Base-by-base conservation (phyloP, 768 basidiomycete genomes). In the Dacryopinax spathularia region DNA sequence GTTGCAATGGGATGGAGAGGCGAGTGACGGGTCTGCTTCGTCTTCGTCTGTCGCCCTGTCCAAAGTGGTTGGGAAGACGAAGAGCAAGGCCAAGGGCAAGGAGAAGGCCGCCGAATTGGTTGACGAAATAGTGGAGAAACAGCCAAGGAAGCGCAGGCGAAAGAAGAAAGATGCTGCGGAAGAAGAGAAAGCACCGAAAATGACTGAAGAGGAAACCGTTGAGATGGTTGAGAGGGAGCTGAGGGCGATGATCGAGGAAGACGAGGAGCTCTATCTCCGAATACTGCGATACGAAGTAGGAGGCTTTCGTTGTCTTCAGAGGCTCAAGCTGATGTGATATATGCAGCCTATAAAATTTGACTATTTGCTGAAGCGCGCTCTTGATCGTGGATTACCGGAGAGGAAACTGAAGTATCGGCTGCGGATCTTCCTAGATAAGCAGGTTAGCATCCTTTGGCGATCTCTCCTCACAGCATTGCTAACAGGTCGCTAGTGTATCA, bases 261-360 rank as follows among this genome's bases (percentile, higher is more conserved):
- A 87, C 71, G 70, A 69, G 13, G 73, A 73, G 48, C 74, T 88
- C 5, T 74, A 86, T 69, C 70, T 77, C 34, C 80, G 82, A 36
- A 78, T 88, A 65, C 70, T 88, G 66, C 82, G 85, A 29, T 86
- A 83, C 69, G 85, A 88, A 77, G 85, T 84, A 33, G 15, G 60
- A 60, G 25, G 22, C n/a, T 34, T 20, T 12, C 20, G 25, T 41
- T 18, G 16, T 25, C 6, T 15, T n/a, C 31, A 20, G 4, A 7
- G 16, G 12, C 18, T 43, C 12, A 29, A 33, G 31, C 33, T 3
- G 22, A 9, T 33, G 3, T 61, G 34, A 16, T 25, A 60, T 9
- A 56, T 22, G 56, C 33, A 87, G 85, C 85, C 86, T 16, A 75
- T 87, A 44, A 76, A 79, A 66, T 81, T 86, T 63, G 76, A 82